These are phyloP conservation scores for Picochlorum sp. DNA, from an alignment of 139 green algal genomes.

Conservation along the genomic window DNA sequence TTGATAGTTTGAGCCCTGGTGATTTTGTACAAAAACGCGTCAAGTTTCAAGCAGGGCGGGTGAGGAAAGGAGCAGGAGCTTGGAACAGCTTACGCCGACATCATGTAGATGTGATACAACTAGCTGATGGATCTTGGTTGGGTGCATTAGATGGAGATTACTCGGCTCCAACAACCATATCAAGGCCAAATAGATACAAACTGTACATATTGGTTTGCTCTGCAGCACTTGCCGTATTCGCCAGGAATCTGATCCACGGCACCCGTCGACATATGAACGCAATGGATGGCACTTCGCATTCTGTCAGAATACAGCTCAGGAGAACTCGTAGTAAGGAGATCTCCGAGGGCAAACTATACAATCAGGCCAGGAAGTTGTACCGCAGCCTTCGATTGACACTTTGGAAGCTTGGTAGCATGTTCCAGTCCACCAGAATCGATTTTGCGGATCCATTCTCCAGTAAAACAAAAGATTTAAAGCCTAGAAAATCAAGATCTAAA, in stretches of 20 bases:
- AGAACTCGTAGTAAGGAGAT: too few species aligned
- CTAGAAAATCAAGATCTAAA: neutral
- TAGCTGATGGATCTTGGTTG: constrained; percentile 24
- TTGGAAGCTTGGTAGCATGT: neutral
- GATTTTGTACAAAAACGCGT: constrained; percentile 23
- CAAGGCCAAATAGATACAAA: neutral
- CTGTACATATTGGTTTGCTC: neutral
- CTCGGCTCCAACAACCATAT: neutral
- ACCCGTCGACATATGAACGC: too few species aligned
- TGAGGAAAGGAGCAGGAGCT: neutral
- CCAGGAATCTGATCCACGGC: too few species aligned
- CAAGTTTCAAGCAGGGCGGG: neutral
- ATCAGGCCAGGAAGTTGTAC: neutral
- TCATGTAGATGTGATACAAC: constrained; percentile 34
- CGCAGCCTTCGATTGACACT: neutral
- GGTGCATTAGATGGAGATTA: constrained; percentile 35
- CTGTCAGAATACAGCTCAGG: too few species aligned
- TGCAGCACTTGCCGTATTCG: neutral
- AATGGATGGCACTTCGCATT: too few species aligned
- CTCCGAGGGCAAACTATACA: neutral
- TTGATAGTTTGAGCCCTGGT: constrained; percentile 17
- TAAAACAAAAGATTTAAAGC: neutral
- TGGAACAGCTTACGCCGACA: constrained; percentile 32
- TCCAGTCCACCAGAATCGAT: neutral
- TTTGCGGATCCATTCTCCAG: neutral